These are phyloP conservation scores for Fusarium robinianum DNA, from an alignment of 2,329 filamentous ascomycete species.

Conservation along the genomic window DNA sequence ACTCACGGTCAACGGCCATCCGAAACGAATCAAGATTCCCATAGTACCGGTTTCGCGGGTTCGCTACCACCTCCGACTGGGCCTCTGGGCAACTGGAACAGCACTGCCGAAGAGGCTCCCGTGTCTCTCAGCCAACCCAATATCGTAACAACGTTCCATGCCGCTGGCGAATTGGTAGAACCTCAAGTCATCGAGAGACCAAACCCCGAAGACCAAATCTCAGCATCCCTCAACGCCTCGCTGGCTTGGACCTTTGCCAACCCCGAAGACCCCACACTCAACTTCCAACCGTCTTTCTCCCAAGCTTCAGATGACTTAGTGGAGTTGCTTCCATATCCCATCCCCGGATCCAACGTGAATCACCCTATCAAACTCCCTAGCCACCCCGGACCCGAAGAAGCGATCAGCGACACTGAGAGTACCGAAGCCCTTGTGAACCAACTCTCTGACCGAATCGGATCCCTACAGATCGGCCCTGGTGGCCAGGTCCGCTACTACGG, in stretches of 20 bases:
- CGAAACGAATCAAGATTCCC: neutral
- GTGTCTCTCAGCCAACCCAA: neutral
- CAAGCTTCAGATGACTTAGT: slow-evolving; percentile 11
- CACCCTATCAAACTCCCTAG: slow-evolving; percentile 13
- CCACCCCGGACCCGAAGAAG: slow-evolving; percentile 13
- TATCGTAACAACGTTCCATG: neutral
- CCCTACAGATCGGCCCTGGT: slow-evolving; percentile 31
- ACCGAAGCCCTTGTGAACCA: slow-evolving; percentile 35
- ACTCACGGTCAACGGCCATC: neutral
- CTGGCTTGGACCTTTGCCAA: slow-evolving; percentile 19
- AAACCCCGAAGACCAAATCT: slow-evolving; percentile 7
- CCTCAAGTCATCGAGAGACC: neutral
- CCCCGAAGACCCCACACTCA: slow-evolving; percentile 14
- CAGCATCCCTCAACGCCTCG: neutral
- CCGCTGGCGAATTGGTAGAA: slow-evolving; percentile 2
- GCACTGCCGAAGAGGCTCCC: neutral
- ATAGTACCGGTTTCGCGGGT: neutral
- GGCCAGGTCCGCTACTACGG: slow-evolving; percentile 34
- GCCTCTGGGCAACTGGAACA: slow-evolving; percentile 5
- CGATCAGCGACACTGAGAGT: slow-evolving; percentile 25
- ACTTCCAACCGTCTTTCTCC: slow-evolving; percentile 16
- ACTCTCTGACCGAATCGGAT: slow-evolving; percentile 35
- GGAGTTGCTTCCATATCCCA: slow-evolving; percentile 13
- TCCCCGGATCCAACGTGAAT: neutral
- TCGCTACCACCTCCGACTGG: neutral